A percentile compares a stretch with the other conserved stretches of the same genome.
These are phyloP conservation scores for Claviceps sorghi DNA, from an alignment of 2,329 filamentous ascomycete species.

Conservation along the genomic window DNA sequence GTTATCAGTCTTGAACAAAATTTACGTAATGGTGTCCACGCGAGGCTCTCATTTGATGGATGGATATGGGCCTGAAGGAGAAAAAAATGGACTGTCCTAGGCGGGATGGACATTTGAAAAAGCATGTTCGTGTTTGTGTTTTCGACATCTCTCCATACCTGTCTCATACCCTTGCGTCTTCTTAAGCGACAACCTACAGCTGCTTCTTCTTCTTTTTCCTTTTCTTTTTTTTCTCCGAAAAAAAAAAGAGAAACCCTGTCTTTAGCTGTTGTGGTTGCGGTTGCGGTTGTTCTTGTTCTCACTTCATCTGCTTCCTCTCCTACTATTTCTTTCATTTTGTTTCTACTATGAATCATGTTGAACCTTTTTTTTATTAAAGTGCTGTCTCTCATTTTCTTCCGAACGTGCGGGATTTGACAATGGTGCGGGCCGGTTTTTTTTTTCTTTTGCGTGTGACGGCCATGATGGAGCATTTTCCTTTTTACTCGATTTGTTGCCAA, in stretches of 20 bases:
- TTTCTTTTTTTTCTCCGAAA: not conserved
- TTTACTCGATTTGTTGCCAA: conserved; percentile 2
- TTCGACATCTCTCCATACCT: conserved; percentile 8
- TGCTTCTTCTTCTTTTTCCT: not conserved
- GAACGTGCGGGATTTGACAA: conserved; percentile 2
- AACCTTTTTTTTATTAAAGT: not conserved
- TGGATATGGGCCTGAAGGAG: conserved; percentile 2
- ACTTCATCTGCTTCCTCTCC: not conserved
- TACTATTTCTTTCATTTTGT: conserved; percentile 3
- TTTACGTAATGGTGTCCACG: conserved; percentile 1
- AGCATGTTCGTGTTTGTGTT: conserved; percentile 8
- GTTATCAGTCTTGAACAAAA: conserved; percentile 42
- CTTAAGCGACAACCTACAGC: conserved; percentile 8
- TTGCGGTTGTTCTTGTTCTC: conserved; percentile 3
- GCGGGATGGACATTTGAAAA: conserved; percentile 7
- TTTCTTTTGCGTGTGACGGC: not conserved
- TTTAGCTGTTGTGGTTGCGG: conserved; percentile 3
- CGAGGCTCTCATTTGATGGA: conserved; percentile 3
- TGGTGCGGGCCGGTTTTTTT: not conserved
- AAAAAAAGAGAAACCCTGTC: not conserved
- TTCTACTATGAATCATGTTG: conserved; percentile 2
- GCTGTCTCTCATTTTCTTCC: conserved; percentile 3
- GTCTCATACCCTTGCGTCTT: conserved; percentile 10
- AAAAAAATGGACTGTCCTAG: conserved; percentile 4
- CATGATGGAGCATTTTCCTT: not conserved